Percentiles rank a stretch among this genome's conserved stretches.
These are phyloP conservation scores for Salix caprea DNA, from an alignment of 345 rosid species.

Conservation along the genomic window DNA sequence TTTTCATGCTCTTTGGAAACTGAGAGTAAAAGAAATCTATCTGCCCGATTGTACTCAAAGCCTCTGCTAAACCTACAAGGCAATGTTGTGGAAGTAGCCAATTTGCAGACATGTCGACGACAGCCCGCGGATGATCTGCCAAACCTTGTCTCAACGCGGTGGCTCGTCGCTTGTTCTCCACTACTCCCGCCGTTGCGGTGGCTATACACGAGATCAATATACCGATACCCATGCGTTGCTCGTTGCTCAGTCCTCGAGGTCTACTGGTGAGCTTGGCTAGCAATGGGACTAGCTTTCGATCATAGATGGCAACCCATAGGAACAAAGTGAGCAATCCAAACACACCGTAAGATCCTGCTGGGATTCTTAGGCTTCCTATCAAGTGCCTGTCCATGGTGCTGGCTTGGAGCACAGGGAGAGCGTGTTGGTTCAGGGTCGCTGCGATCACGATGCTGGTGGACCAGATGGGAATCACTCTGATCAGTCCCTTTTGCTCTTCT, in stretches of 20 bases:
- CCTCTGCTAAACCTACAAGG: constrained; percentile 45
- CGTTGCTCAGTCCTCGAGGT: constrained; percentile 30
- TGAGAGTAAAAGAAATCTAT: constrained; percentile 53
- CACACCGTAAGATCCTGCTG: constrained; percentile 37
- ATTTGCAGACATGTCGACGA: constrained; percentile 36
- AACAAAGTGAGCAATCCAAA: constrained; percentile 36
- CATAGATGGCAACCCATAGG: constrained; percentile 45
- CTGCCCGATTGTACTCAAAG: constrained; percentile 45
- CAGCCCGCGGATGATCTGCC: background rate
- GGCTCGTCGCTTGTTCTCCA: constrained; percentile 37
- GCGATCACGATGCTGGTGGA: constrained; percentile 40
- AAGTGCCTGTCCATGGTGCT: constrained; percentile 41
- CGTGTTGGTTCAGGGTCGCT: constrained; percentile 39
- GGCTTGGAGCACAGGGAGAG: constrained; percentile 46
- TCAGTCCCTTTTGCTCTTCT: constrained; percentile 51
- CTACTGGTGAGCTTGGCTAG: constrained; percentile 26
- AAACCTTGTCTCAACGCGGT: constrained; percentile 29
- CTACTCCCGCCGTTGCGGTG: constrained; percentile 33
- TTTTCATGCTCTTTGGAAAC: constrained; percentile 48
- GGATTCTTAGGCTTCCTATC: constrained; percentile 21
- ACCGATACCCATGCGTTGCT: constrained; percentile 49
- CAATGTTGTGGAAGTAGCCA: constrained; percentile 46
- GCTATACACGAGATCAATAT: constrained; percentile 28
- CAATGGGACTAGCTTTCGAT: constrained; percentile 34
- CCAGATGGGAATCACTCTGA: constrained; percentile 54